phyloP scores from a whole-genome alignment of 164 flowering plant species.

The Macadamia tetraphylla region DNA sequence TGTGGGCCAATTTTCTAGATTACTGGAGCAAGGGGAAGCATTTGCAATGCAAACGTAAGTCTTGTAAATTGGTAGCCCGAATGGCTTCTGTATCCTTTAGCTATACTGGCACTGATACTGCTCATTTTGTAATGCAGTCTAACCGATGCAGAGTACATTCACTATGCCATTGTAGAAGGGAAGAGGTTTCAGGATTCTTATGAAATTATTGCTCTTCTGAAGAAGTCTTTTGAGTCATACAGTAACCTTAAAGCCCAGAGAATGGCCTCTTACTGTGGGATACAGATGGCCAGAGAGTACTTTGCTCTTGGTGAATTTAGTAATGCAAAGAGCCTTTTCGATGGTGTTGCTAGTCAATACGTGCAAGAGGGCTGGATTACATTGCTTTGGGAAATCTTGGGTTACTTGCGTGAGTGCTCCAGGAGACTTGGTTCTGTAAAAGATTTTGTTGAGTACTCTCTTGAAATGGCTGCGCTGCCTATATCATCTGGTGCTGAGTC shows the following conservation, averaged over 20 bases:
- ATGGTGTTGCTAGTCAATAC: slow-evolving; percentile 51
- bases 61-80: not conserved
- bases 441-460: slow-evolving; percentile 83
- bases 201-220: slow-evolving; percentile 87
- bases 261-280: slow-evolving; percentile 65
- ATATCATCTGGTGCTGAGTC: slow-evolving; percentile 30
- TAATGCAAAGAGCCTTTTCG: slow-evolving; percentile 67
- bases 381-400: slow-evolving; percentile 86
- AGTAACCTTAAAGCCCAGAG: slow-evolving; percentile 48
- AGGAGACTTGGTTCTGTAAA: slow-evolving; percentile 44
- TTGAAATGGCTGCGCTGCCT: slow-evolving; percentile 98
- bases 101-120: slow-evolving; percentile 10
- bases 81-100: slow-evolving; percentile 3
- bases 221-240: slow-evolving; percentile 66
- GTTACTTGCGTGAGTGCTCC: slow-evolving; percentile 84
- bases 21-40: slow-evolving; percentile 65
- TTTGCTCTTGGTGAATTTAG: slow-evolving; percentile 45
- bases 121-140: slow-evolving; percentile 46
- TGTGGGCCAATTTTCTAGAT: slow-evolving; percentile 78
- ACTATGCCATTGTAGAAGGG: slow-evolving; percentile 65
- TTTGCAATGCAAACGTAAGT: slow-evolving; percentile 68
- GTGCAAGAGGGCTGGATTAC: slow-evolving; percentile 89
- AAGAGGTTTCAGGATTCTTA: slow-evolving; percentile 81
- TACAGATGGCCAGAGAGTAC: slow-evolving; percentile 76
- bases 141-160: slow-evolving; percentile 73